Conservation (phyloP, 371 early-diverging fungal species). For the Rhizomucor miehei region DNA sequence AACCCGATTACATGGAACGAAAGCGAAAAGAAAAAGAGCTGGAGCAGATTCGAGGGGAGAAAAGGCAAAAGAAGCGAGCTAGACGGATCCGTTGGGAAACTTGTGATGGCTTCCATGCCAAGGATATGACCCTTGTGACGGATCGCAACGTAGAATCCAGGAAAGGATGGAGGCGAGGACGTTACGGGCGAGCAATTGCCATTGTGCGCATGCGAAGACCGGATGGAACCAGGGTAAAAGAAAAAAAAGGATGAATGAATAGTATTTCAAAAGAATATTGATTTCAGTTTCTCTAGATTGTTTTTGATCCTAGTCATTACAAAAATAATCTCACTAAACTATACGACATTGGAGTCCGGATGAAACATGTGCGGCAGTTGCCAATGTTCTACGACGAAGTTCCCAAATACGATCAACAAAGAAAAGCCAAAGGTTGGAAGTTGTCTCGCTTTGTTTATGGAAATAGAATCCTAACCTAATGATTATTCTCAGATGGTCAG, state of each 20-base stretch:
- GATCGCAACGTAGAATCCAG: conserved; percentile 66
- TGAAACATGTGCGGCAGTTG: conserved; percentile 42
- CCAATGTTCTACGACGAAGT: conserved; percentile 39
- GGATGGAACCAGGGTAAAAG: conserved; percentile 46
- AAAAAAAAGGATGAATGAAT: not conserved
- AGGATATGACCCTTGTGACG: conserved; percentile 72
- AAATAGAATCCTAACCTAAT: no score
- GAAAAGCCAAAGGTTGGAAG: no score
- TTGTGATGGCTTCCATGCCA: conserved; percentile 42
- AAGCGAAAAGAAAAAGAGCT: conserved; percentile 30
- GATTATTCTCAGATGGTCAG: no score
- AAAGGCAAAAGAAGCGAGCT: conserved; percentile 31
- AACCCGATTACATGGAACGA: conserved; percentile 63
- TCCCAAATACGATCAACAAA: conserved; percentile 1
- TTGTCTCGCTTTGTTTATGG: no score
- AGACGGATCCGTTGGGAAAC: conserved; percentile 22
- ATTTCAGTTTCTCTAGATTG: conserved; percentile 34
- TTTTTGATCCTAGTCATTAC: conserved; percentile 71
- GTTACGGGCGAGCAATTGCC: conserved; percentile 75
- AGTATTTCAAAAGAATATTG: not conserved
- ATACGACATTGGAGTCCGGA: conserved; percentile 42
- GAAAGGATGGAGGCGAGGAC: conserved; percentile 72
- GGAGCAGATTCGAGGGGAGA: conserved; percentile 11
- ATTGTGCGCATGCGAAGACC: conserved; percentile 61
- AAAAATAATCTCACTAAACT: conserved; percentile 70